Evolutionary conservation across 2,329 filamentous ascomycete species (phyloP).

Genomic region (Pseudogymnoascus sp.): DNA sequence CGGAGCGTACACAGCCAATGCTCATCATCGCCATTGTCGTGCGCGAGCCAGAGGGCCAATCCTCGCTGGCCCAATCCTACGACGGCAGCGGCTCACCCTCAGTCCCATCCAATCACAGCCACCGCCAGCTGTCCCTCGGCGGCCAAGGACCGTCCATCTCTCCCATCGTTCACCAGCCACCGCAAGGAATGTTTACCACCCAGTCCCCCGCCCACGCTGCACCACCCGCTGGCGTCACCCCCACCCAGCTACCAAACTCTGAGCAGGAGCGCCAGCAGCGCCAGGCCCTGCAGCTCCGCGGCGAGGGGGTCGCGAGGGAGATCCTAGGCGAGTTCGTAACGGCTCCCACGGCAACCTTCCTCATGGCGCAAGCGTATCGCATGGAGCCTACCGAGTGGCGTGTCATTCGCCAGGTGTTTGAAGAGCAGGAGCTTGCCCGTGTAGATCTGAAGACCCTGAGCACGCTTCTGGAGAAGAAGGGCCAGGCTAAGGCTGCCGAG

Average conservation of each 20-base stretch:
- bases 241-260: conserved; percentile 24
- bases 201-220: conserved; percentile 14
- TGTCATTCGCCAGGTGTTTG: conserved; percentile 49
- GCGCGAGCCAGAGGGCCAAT: conserved; percentile 41
- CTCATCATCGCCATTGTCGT: conserved; percentile 81
- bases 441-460: background rate
- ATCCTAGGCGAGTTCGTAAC: conserved; percentile 54
- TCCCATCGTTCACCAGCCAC: conserved; percentile 38
- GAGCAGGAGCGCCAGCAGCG: conserved; percentile 26
- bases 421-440: background rate
- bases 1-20: conserved; percentile 62
- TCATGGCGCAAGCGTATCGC: conserved; percentile 58
- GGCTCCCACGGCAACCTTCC: conserved; percentile 58
- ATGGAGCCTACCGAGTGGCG: conserved; percentile 67
- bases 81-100: conserved; percentile 26
- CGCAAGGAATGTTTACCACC: conserved; percentile 18
- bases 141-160: conserved; percentile 43
- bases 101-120: conserved; percentile 28
- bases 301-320: conserved; percentile 50
- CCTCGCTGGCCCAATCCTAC: conserved; percentile 16
- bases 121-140: conserved; percentile 40
- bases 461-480: background rate
- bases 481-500: background rate
- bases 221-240: conserved; percentile 19
- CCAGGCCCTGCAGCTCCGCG: conserved; percentile 40